These are phyloP conservation scores for Quercus phellos DNA, from an alignment of 331 rosid species.

Conservation along the genomic window DNA sequence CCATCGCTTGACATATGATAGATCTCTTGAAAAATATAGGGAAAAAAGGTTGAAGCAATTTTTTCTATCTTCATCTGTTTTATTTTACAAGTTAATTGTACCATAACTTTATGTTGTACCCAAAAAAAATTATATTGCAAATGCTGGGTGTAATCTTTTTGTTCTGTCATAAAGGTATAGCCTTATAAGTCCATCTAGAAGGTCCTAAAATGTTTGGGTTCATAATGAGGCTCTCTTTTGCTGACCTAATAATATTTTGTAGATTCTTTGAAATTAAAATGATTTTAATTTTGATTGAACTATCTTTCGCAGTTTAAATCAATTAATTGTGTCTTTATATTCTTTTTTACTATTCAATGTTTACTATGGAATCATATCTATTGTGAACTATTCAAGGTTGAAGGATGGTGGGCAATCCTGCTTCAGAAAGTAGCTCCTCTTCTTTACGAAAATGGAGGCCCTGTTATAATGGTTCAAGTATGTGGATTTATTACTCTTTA, in stretches of 20 bases:
- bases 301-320: not conserved
- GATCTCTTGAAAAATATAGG: not conserved
- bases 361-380: slow-evolving; percentile 19
- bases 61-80: not conserved
- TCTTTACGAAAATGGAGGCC: slow-evolving; percentile 76
- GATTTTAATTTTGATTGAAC: not conserved
- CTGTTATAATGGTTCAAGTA: slow-evolving; percentile 94
- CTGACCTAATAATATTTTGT: not conserved
- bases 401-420: slow-evolving; percentile 78
- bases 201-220: not conserved
- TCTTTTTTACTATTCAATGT: slow-evolving; percentile 1
- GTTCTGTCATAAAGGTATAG: not conserved
- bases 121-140: not conserved
- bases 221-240: not conserved
- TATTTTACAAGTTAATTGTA: not conserved
- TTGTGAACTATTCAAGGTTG: slow-evolving; percentile 53
- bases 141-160: not conserved
- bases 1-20: not conserved
- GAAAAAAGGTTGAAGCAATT: not conserved
- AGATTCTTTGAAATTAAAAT: not conserved
- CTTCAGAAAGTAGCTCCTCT: slow-evolving; percentile 78
- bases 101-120: not conserved
- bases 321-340: not conserved
- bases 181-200: not conserved
- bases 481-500: slow-evolving; percentile 14